Conservation (phyloP, 1,284 basidiomycete genomes). For the Pascua guehoae region DNA sequence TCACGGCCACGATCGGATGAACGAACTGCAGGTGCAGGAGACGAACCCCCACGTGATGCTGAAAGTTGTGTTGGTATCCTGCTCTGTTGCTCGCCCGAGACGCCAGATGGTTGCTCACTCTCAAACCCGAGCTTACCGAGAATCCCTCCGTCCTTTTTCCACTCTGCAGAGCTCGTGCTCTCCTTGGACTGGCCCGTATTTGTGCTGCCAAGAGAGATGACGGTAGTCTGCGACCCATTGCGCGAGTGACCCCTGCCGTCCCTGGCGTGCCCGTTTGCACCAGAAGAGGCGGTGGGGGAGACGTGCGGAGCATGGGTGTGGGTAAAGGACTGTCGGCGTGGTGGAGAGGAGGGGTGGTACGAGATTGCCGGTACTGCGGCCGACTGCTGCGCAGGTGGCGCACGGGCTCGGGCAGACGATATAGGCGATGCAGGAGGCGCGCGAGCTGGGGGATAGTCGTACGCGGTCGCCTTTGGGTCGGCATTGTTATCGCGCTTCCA, state of each 20-base stretch:
- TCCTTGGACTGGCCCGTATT: slow-evolving; percentile 8
- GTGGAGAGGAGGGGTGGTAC: not conserved
- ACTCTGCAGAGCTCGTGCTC: slow-evolving; percentile 5
- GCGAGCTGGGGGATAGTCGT: not conserved
- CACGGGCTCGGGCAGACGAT: too few species aligned
- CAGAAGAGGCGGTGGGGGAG: not conserved
- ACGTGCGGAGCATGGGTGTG: not conserved
- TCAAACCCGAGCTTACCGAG: slow-evolving; percentile 19
- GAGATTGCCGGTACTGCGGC: not conserved
- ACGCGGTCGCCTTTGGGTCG: not conserved
- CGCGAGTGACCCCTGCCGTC: too few species aligned
- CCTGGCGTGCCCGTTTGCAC: not conserved
- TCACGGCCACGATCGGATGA: too few species aligned
- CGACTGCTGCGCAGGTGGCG: not conserved
- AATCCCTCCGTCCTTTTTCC: slow-evolving; percentile 18
- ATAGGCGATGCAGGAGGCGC: too few species aligned
- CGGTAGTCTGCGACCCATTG: slow-evolving; percentile 8
- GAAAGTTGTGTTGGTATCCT: too few species aligned
- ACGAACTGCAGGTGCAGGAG: too few species aligned
- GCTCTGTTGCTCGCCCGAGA: too few species aligned
- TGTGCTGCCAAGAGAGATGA: slow-evolving; percentile 16
- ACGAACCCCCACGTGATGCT: too few species aligned
- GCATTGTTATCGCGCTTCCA: not conserved
- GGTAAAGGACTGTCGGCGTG: not conserved
- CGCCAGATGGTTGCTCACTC: not conserved